Conservation (phyloP, 1,284 basidiomycete genomes). For the Lignosus rhinocerotis region DNA sequence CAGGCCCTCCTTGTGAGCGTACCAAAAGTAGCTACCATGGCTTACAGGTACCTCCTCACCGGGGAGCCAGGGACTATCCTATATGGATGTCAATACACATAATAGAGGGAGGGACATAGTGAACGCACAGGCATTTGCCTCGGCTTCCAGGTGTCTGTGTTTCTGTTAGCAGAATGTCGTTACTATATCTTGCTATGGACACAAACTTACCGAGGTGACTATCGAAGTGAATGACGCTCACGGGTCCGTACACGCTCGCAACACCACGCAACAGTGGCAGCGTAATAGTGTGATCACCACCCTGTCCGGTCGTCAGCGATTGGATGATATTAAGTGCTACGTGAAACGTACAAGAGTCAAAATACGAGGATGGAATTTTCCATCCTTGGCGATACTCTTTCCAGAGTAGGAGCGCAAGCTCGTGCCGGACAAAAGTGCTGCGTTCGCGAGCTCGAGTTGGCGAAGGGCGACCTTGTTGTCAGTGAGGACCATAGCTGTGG, state of each 20-base stretch:
- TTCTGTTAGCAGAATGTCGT: background rate
- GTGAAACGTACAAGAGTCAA: slow-evolving; percentile 33
- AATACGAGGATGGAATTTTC: slow-evolving; percentile 38
- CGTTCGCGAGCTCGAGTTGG: slow-evolving; percentile 37
- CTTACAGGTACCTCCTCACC: slow-evolving; percentile 37
- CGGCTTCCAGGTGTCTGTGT: slow-evolving; percentile 36
- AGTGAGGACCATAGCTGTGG: slow-evolving; percentile 33
- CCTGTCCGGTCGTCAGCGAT: slow-evolving; percentile 9
- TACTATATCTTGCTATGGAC: background rate
- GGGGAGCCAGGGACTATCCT: slow-evolving; percentile 35
- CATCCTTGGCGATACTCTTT: slow-evolving; percentile 35
- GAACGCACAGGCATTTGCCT: slow-evolving; percentile 17
- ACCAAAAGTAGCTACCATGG: slow-evolving; percentile 44
- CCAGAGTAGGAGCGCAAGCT: slow-evolving; percentile 27
- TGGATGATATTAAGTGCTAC: background rate
- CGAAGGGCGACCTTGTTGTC: slow-evolving; percentile 39
- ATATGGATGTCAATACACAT: background rate
- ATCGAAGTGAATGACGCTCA: slow-evolving; percentile 45
- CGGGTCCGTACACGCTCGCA: slow-evolving; percentile 38
- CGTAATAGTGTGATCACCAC: slow-evolving; percentile 44
- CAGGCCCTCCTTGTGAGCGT: slow-evolving; percentile 40
- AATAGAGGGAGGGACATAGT: too few species aligned
- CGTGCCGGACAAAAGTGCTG: slow-evolving; percentile 27
- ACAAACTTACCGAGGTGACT: slow-evolving; percentile 35
- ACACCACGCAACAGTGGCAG: slow-evolving; percentile 40